These are phyloP conservation scores for Hypoxylon sp. DNA, from an alignment of 2,329 filamentous ascomycete species.

Conservation along the genomic window DNA sequence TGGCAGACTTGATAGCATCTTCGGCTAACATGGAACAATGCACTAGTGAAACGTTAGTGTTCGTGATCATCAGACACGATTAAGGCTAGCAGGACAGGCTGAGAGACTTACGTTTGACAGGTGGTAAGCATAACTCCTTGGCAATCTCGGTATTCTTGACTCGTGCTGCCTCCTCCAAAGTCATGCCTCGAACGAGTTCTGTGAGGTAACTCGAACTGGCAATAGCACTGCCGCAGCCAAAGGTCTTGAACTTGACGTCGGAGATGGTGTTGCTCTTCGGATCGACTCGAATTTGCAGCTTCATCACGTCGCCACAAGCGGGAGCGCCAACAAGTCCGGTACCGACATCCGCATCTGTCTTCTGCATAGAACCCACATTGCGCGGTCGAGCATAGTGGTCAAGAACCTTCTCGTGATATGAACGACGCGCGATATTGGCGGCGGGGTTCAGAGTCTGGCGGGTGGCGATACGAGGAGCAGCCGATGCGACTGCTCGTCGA, in stretches of 20 bases:
- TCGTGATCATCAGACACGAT: not conserved
- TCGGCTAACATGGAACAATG: slow-evolving; percentile 95
- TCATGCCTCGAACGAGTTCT: slow-evolving; percentile 95
- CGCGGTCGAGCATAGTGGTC: slow-evolving; percentile 86
- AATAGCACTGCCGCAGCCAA: slow-evolving; percentile 87
- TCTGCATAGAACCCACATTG: slow-evolving; percentile 82
- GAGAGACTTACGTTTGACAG: slow-evolving; percentile 74
- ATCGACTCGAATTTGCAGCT: slow-evolving; percentile 88
- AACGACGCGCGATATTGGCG: slow-evolving; percentile 58
- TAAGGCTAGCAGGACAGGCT: not conserved
- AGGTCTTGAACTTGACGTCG: slow-evolving; percentile 88
- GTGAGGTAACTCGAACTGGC: slow-evolving; percentile 95
- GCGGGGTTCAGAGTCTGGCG: slow-evolving; percentile 59
- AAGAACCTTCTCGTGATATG: slow-evolving; percentile 72
- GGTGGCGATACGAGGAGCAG: slow-evolving; percentile 55
- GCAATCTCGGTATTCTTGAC: slow-evolving; percentile 99
- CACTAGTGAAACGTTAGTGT: slow-evolving; percentile 63
- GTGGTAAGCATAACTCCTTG: slow-evolving; percentile 86
- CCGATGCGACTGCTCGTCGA: slow-evolving; percentile 59
- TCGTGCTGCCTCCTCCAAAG: slow-evolving; percentile 89
- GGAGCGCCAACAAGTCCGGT: slow-evolving; percentile 87
- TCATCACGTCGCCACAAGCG: slow-evolving; percentile 93
- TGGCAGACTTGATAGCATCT: slow-evolving; percentile 92
- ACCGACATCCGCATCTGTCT: slow-evolving; percentile 78
- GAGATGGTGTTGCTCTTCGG: slow-evolving; percentile 79